These are phyloP conservation scores for Beta lomatogona DNA, from an alignment of 179 eudicot genomes.

Conservation along the genomic window DNA sequence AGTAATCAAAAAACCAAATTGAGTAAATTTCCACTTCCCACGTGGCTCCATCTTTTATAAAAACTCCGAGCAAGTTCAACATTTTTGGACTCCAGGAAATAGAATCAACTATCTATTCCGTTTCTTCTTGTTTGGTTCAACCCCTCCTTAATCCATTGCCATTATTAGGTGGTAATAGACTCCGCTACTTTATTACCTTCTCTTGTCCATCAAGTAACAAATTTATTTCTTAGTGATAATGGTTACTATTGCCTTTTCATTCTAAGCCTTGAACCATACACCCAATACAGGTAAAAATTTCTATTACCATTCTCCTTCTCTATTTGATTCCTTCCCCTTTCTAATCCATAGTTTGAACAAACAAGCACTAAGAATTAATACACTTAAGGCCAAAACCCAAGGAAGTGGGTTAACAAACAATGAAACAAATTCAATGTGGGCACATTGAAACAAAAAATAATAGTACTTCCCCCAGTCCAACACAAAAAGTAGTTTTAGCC, in stretches of 20 bases:
- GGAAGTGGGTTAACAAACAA: neutral
- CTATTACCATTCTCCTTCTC: no score
- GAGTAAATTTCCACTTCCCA: neutral
- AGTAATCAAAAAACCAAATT: neutral
- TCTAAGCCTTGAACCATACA: no score
- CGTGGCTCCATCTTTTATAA: neutral
- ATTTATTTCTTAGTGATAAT: no score
- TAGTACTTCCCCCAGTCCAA: neutral
- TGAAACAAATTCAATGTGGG: neutral
- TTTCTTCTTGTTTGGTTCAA: no score
- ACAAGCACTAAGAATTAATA: neutral
- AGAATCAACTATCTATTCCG: no score
- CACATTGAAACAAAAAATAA: neutral
- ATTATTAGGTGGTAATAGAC: no score
- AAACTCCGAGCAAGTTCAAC: neutral
- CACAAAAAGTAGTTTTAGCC: neutral
- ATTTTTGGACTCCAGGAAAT: neutral
- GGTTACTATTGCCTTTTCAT: no score
- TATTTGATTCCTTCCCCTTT: no score
- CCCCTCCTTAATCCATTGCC: no score
- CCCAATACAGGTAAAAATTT: no score
- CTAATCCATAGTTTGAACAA: neutral
- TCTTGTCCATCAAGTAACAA: no score
- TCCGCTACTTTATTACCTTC: no score
- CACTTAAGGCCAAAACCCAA: neutral